Base-by-base conservation (phyloP, 345 rosid species). In the Gossypium sturtianum region DNA sequence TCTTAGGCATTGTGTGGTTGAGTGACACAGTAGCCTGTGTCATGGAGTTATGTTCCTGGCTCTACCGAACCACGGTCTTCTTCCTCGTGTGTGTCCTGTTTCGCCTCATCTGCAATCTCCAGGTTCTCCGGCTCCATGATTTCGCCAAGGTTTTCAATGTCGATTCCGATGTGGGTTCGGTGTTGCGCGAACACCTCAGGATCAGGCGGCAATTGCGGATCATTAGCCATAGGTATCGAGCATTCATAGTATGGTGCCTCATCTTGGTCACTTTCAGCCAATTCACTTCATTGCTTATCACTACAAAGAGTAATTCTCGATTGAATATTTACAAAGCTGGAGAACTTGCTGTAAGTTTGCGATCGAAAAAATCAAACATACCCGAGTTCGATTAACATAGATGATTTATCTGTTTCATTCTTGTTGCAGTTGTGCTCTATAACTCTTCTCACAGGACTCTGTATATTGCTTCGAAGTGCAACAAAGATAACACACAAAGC, bases 401-500 rank as follows among this genome's bases (percentile, higher is more conserved):
- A 9, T 94, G 60, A 56, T 56, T 19, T 9, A 80, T 71, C 82
- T 95, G 0, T 57, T 45, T 3, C 12, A 3, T 63, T 57, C 7
- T 54, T 58, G 17, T 70, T 70, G 80, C 81, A 0, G 41, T 34
- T 56, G 44, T 89, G 95, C 85, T 90, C 97, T 1, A 71, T 90
- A 76, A 86, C 97, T 17, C 84, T 94, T 25, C 84, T 94, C 13
- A 78, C 93, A 0, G 95, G 84, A 11, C 38, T 94, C 2, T 80
- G 90, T 7, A 86, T 48, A 48, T 54, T 38, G 3, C 52, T 78
- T 80, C 89, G 98, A 84, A 89, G 41, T 89, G 95, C 84, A 92
- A 80, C 82, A 97, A 41, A 92, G 77, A 94, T 94, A 81, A 92
- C 98, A 12, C 98, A 92, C 89, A 94, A 92, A 75, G 96, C 96